Conservation (phyloP, 257 asterid genomes). For the Verbascum thapsus region DNA sequence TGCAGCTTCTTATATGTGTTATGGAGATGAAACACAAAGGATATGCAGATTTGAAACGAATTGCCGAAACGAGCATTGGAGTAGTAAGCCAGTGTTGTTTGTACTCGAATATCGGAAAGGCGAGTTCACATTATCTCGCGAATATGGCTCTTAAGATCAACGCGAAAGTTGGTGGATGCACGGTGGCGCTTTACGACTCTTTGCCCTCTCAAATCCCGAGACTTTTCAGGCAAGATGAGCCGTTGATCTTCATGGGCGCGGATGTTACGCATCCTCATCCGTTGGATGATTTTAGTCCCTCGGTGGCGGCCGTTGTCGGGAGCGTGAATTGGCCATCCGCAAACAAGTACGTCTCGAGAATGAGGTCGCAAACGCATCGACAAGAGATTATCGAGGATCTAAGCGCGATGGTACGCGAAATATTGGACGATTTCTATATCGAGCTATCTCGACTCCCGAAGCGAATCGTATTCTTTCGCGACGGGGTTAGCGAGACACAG, state of each 20-base stretch:
- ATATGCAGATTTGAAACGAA: constrained; percentile 86
- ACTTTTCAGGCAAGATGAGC: constrained; percentile 59
- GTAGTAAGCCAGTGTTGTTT: constrained; percentile 87
- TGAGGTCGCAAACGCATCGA: constrained; percentile 90
- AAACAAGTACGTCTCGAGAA: constrained; percentile 77
- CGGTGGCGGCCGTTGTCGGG: constrained; percentile 94
- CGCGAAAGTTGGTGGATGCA: constrained; percentile 92
- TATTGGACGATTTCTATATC: constrained; percentile 61
- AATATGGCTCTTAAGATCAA: constrained; percentile 94
- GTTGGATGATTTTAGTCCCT: constrained; percentile 80
- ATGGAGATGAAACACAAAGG: constrained; percentile 98
- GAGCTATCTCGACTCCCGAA: constrained; percentile 63
- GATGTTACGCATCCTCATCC: constrained; percentile 99
- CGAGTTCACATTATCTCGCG: constrained; percentile 75
- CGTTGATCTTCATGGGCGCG: constrained; percentile 94
- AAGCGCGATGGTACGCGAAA: constrained; percentile 63
- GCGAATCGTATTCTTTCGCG: constrained; percentile 84
- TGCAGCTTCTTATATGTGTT: constrained; percentile 85
- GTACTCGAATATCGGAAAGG: constrained; percentile 64
- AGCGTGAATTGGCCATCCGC: constrained; percentile 95
- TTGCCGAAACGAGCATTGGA: constrained; percentile 83
- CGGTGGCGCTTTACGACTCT: constrained; percentile 77
- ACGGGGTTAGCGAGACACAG: constrained; percentile 94
- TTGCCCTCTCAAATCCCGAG: constrained; percentile 79
- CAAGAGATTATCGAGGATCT: constrained; percentile 90